These are phyloP conservation scores for Coemansia aciculifera DNA, from an alignment of 192 early-diverging fungal genomes.

Conservation along the genomic window DNA sequence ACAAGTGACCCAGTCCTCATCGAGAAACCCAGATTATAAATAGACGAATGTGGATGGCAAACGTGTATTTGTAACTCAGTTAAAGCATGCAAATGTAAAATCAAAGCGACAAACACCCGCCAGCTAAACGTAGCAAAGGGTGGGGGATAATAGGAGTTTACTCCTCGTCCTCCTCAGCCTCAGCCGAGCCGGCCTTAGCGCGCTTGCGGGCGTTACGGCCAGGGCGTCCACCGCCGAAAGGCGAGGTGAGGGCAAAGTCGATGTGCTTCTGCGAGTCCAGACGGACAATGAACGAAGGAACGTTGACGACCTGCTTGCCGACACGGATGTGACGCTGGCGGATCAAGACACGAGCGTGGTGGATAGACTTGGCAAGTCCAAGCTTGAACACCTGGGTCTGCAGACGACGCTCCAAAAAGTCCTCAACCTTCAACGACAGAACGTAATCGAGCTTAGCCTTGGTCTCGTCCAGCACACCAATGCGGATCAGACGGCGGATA, in stretches of 20 bases:
- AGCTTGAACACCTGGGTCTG: constrained; percentile 99
- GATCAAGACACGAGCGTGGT: constrained; percentile 98
- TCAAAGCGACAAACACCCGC: constrained; percentile 1
- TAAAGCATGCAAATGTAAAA: background rate
- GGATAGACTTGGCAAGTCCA: constrained; percentile 96
- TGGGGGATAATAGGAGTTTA: constrained; percentile 11
- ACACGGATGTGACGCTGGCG: constrained; percentile 97
- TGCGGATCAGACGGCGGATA: constrained; percentile 97
- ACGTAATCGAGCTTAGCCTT: constrained; percentile 99
- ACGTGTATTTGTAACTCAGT: background rate
- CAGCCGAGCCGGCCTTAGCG: constrained; percentile 66
- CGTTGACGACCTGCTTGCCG: constrained; percentile 96
- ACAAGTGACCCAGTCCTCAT: background rate
- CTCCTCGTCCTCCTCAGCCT: constrained; percentile 68
- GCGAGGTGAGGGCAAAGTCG: constrained; percentile 82
- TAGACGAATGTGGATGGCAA: background rate
- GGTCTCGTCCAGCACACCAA: constrained; percentile 96
- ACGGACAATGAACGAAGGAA: constrained; percentile 95
- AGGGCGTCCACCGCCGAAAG: constrained; percentile 96
- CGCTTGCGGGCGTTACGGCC: constrained; percentile 98
- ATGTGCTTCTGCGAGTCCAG: constrained; percentile 79
- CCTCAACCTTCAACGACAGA: constrained; percentile 94
- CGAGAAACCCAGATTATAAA: background rate
- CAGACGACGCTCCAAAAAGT: constrained; percentile 97
- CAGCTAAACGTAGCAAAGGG: background rate